phyloP scores from a whole-genome alignment of 257 asterid genomes.

The Forsythia suspensa region DNA sequence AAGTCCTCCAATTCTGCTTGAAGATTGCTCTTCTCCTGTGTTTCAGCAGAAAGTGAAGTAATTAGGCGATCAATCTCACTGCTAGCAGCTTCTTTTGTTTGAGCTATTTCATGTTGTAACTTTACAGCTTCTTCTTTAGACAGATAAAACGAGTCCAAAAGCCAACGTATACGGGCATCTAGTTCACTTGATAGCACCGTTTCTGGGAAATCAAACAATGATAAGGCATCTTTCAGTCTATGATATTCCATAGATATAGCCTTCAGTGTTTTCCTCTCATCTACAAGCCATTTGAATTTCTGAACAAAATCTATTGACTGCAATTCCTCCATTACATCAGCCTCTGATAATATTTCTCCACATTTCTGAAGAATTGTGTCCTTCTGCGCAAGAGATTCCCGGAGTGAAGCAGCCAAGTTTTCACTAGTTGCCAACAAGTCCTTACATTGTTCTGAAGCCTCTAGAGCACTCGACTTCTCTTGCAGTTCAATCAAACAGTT shows the following conservation, averaged over 20 bases:
- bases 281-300: slow-evolving; percentile 60
- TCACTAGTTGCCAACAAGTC: slow-evolving; percentile 54
- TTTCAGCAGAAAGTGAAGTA: slow-evolving; percentile 55
- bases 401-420: slow-evolving; percentile 49
- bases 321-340: slow-evolving; percentile 38
- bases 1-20: slow-evolving; percentile 64
- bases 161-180: slow-evolving; percentile 59
- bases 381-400: slow-evolving; percentile 69
- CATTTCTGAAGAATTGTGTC: slow-evolving; percentile 58
- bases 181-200: slow-evolving; percentile 50
- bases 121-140: slow-evolving; percentile 58
- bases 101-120: slow-evolving; percentile 57
- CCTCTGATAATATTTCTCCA: slow-evolving; percentile 60
- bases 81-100: slow-evolving; percentile 53
- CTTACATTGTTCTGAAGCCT: slow-evolving; percentile 58
- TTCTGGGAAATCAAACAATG: slow-evolving; percentile 63
- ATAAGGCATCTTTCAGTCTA: slow-evolving; percentile 44
- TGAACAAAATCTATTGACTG: slow-evolving; percentile 57
- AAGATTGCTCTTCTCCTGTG: slow-evolving; percentile 55
- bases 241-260: slow-evolving; percentile 47
- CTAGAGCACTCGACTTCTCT: slow-evolving; percentile 73
- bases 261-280: slow-evolving; percentile 60
- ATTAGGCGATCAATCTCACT: slow-evolving; percentile 58
- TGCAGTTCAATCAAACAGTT: slow-evolving; percentile 55
- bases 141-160: slow-evolving; percentile 51